These are phyloP conservation scores for Podospora pseudoanserina DNA, from an alignment of 495 filamentous ascomycete species.

Conservation along the genomic window DNA sequence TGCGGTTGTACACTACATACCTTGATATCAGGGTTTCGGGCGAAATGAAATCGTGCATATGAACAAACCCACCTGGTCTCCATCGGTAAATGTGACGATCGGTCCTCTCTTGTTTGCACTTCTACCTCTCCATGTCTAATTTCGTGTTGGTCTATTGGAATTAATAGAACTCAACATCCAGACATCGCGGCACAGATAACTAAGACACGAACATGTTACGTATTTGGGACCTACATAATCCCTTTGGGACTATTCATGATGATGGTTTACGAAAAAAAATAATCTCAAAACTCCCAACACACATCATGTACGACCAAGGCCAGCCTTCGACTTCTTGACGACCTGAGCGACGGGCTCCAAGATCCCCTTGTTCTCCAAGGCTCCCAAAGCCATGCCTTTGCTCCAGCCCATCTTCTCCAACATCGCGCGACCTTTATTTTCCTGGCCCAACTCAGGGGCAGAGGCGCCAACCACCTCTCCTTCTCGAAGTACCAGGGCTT, in stretches of 20 bases:
- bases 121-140: not conserved
- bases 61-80: conserved; percentile 38
- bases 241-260: not conserved
- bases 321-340: conserved; percentile 79
- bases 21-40: conserved; percentile 58
- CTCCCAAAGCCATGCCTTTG: conserved; percentile 81
- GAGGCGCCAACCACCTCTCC: conserved; percentile 86
- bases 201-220: too few species aligned
- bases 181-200: too few species aligned
- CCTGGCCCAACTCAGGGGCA: conserved; percentile 77
- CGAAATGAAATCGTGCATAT: conserved; percentile 62
- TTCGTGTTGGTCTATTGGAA: too few species aligned
- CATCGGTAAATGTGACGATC: not conserved
- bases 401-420: conserved; percentile 98
- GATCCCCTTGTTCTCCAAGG: conserved; percentile 80
- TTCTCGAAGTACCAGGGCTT: conserved; percentile 63
- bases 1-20: conserved; percentile 74
- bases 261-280: not conserved
- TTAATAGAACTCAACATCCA: too few species aligned
- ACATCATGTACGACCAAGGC: conserved; percentile 53
- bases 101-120: too few species aligned
- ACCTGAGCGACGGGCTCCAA: conserved; percentile 81
- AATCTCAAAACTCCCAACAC: too few species aligned
- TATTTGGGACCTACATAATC: not conserved
- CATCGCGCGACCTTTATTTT: conserved; percentile 83